Evolutionary conservation across 306 rosid genomes (phyloP).

Genomic region (Cotoneaster glaucophyllus): DNA sequence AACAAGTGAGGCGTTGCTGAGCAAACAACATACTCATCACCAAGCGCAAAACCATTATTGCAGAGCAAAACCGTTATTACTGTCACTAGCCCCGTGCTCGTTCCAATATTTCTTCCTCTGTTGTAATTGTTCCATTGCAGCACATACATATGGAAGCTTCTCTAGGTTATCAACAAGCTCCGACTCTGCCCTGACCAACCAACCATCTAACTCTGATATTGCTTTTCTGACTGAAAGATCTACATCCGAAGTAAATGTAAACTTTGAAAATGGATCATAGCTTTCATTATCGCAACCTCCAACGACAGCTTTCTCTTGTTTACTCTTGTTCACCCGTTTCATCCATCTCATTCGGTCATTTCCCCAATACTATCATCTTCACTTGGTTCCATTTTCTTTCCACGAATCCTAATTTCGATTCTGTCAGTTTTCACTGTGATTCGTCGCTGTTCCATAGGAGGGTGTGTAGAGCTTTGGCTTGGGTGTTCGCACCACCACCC

Average conservation of each 20-base stretch:
- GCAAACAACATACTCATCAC: no score
- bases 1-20: no score
- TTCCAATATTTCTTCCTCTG: conserved; percentile 85
- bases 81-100: conserved; percentile 39
- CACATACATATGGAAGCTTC: conserved; percentile 94
- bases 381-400: no score
- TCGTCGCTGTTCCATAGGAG: no score
- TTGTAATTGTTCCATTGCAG: conserved; percentile 81
- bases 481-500: no score
- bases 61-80: conserved; percentile 5
- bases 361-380: no score
- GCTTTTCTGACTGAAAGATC: conserved; percentile 81
- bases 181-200: conserved; percentile 84
- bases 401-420: no score
- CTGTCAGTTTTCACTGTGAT: no score
- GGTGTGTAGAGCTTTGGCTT: no score
- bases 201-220: conserved; percentile 78
- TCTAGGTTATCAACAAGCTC: conserved; percentile 90
- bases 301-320: conserved; percentile 32
- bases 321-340: conserved; percentile 19
- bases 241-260: conserved; percentile 78
- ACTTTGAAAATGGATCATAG: conserved; percentile 75
- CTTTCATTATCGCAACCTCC: conserved; percentile 22
- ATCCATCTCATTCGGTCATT: no score
- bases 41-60: conserved; percentile 1